Conservation (phyloP, 1,139 yeast species). For the Magnusiomyces paraingens region DNA sequence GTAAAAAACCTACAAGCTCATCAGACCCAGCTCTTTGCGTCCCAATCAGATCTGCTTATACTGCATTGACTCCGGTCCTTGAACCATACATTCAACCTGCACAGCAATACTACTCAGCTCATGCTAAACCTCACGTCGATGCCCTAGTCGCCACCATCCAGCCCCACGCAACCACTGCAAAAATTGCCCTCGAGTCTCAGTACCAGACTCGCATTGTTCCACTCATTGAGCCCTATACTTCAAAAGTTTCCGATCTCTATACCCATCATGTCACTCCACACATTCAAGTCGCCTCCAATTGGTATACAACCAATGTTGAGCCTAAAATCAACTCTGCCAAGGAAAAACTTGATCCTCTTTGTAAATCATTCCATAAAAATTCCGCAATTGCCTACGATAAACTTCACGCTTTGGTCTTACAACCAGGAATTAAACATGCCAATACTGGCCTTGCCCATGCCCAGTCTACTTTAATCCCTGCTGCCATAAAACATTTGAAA, state of each 20-base stretch:
- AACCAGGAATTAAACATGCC: too few relatives aligned
- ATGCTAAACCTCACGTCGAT: neutral
- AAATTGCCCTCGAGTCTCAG: neutral
- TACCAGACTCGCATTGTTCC: neutral
- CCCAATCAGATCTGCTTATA: constrained; percentile 18
- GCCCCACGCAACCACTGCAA: constrained; percentile 17
- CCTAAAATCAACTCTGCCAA: neutral
- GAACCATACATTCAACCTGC: constrained; percentile 17
- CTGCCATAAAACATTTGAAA: too few relatives aligned
- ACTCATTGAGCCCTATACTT: neutral
- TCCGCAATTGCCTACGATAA: too few relatives aligned
- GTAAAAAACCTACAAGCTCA: constrained; percentile 22
- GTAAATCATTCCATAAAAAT: neutral
- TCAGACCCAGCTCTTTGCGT: constrained; percentile 23
- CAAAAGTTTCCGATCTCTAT: neutral
- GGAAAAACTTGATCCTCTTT: neutral
- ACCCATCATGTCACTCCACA: neutral
- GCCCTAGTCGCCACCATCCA: constrained; percentile 19
- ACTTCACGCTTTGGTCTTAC: too few relatives aligned
- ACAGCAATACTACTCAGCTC: constrained; percentile 1
- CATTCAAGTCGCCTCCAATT: neutral
- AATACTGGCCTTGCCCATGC: too few relatives aligned
- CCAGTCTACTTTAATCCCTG: too few relatives aligned
- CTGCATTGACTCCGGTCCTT: constrained; percentile 13
- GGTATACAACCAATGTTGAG: neutral